Percentiles rank a stretch among this genome's conserved stretches.
These are phyloP conservation scores for Tricholoma sp. DNA, from an alignment of 768 basidiomycete species.

Conservation along the genomic window DNA sequence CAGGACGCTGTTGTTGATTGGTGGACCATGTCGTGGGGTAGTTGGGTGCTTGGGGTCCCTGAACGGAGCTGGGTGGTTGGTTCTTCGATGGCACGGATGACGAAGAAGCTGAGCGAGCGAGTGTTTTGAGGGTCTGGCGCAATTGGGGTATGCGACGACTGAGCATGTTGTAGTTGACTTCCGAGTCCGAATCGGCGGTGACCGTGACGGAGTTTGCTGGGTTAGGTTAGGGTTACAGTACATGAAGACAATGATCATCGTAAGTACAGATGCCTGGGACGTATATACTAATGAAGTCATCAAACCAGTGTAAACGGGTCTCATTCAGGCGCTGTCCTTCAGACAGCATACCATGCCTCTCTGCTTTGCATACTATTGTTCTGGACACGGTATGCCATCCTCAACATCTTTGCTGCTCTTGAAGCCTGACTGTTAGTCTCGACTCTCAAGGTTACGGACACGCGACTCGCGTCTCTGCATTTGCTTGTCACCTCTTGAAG, in stretches of 20 bases:
- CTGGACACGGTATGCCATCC: constrained; percentile 56
- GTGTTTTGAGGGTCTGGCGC: constrained; percentile 21
- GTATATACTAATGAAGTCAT: no score
- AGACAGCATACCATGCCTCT: constrained; percentile 12
- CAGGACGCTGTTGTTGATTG: constrained; percentile 68
- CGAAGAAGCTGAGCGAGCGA: constrained; percentile 23
- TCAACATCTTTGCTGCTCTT: no score
- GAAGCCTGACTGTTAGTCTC: not conserved
- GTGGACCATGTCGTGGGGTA: constrained; percentile 80
- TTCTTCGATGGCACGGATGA: constrained; percentile 21
- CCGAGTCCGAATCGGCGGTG: not conserved
- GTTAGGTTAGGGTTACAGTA: not conserved
- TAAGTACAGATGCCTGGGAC: not conserved
- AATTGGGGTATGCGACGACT: constrained; percentile 32
- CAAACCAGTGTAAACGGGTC: not conserved
- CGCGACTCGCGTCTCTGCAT: constrained; percentile 77
- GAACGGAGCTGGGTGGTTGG: constrained; percentile 21
- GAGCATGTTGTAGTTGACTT: constrained; percentile 26
- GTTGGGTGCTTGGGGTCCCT: constrained; percentile 75
- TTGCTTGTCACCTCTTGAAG: constrained; percentile 53
- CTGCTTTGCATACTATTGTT: constrained; percentile 66
- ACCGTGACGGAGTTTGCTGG: not conserved
- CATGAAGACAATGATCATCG: not conserved
- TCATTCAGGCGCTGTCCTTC: not conserved
- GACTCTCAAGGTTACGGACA: constrained; percentile 66